phyloP scores from a whole-genome alignment of 768 basidiomycete genomes.

The Boletus speciosus region DNA sequence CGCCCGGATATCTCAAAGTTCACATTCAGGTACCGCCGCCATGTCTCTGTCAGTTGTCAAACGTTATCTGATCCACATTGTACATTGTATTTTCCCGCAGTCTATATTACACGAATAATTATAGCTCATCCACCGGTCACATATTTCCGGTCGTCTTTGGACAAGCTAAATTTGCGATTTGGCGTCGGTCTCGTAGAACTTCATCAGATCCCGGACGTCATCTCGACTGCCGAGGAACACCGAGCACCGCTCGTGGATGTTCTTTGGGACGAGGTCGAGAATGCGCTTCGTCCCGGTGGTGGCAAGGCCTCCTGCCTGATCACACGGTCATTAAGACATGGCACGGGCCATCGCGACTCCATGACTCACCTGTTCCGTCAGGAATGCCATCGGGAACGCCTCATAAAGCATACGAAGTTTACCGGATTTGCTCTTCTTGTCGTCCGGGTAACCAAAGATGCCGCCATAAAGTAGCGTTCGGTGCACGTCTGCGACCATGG shows the following conservation, averaged over 20 bases:
- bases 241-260: conserved; percentile 88
- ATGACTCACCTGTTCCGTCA: conserved; percentile 81
- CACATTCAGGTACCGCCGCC: not conserved
- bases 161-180: conserved; percentile 11
- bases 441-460: conserved; percentile 97
- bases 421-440: conserved; percentile 96
- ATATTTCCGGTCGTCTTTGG: not conserved
- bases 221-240: conserved; percentile 93
- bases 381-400: conserved; percentile 96
- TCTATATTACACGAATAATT: conserved; percentile 6
- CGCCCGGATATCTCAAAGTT: not conserved
- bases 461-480: conserved; percentile 95
- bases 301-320: conserved; percentile 90
- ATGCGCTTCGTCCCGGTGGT: conserved; percentile 95
- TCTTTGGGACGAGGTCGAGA: conserved; percentile 82
- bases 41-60: not conserved
- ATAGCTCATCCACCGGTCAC: not conserved
- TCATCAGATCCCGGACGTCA: conserved; percentile 86
- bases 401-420: conserved; percentile 95
- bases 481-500: conserved; percentile 99
- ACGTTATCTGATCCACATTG: not conserved
- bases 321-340: not conserved
- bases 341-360: not conserved
- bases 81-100: not conserved
- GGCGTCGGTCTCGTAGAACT: conserved; percentile 63